Percentiles rank a stretch among this genome's conserved stretches.
Evolutionary conservation across 2,329 filamentous ascomycete genomes (phyloP).

Genomic region (Trichoderma cornu-damae): DNA sequence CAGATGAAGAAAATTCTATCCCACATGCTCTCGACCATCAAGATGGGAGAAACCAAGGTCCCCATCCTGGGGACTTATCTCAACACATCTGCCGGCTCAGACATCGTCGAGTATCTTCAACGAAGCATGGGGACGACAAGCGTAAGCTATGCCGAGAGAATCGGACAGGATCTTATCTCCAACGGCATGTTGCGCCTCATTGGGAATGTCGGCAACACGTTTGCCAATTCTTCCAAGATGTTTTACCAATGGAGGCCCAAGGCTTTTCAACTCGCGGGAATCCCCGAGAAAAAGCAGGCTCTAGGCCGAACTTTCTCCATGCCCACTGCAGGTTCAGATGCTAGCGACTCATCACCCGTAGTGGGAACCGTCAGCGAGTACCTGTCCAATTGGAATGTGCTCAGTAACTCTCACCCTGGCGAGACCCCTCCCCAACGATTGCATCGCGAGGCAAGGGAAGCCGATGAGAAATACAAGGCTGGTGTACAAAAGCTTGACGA

Average conservation of each 20-base stretch:
- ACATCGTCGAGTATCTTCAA: slow-evolving; percentile 94
- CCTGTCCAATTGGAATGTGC: slow-evolving; percentile 83
- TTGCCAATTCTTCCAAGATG: slow-evolving; percentile 96
- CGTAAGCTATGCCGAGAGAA: slow-evolving; percentile 85
- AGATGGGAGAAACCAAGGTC: slow-evolving; percentile 86
- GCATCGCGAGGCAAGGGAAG: slow-evolving; percentile 79
- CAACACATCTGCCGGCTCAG: slow-evolving; percentile 84
- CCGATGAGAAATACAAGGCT: slow-evolving; percentile 90
- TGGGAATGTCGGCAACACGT: slow-evolving; percentile 90
- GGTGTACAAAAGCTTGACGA: slow-evolving; percentile 82
- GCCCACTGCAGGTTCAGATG: slow-evolving; percentile 52
- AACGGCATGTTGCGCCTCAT: slow-evolving; percentile 85
- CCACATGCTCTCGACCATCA: slow-evolving; percentile 82
- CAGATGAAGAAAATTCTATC: slow-evolving; percentile 85
- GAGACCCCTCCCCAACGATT: slow-evolving; percentile 85
- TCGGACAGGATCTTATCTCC: slow-evolving; percentile 86
- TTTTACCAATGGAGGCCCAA: slow-evolving; percentile 96
- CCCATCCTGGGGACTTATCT: slow-evolving; percentile 91
- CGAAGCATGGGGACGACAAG: slow-evolving; percentile 78
- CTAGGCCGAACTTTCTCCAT: slow-evolving; percentile 71
- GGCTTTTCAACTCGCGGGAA: slow-evolving; percentile 79
- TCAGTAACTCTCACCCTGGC: slow-evolving; percentile 78
- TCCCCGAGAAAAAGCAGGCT: slow-evolving; percentile 79
- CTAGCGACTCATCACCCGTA: slow-evolving; percentile 70
- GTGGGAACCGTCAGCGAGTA: slow-evolving; percentile 84